Conservation (phyloP, 371 early-diverging fungal genomes). For the Mucor lusitanicus region DNA sequence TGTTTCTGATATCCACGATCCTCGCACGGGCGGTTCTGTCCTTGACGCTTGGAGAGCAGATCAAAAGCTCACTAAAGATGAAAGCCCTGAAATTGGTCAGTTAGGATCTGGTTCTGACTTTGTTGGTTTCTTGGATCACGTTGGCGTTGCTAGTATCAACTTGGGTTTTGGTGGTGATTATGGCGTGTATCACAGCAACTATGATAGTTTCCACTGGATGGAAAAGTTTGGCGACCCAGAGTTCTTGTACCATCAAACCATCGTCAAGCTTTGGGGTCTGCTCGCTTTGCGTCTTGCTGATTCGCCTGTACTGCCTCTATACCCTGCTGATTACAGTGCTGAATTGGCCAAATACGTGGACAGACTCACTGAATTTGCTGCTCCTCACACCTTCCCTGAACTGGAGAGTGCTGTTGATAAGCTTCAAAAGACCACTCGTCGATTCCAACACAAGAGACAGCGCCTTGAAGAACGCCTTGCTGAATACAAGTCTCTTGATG, state of each 20-base stretch:
- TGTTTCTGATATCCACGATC: constrained; percentile 51
- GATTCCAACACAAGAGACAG: constrained; percentile 12
- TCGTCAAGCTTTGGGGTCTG: constrained; percentile 44
- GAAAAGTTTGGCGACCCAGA: constrained; percentile 64
- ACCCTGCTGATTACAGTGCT: constrained; percentile 39
- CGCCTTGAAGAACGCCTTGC: constrained; percentile 9
- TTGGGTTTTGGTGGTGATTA: constrained; percentile 52
- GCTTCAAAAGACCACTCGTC: neutral
- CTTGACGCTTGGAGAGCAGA: constrained; percentile 56
- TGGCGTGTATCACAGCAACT: constrained; percentile 70
- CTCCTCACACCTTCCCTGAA: constrained; percentile 10
- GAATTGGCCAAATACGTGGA: constrained; percentile 14
- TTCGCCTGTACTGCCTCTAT: constrained; percentile 40
- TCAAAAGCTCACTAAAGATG: constrained; percentile 2
- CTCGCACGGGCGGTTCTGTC: constrained; percentile 45
- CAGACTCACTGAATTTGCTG: neutral
- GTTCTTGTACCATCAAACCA: constrained; percentile 58
- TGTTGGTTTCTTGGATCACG: constrained; percentile 62
- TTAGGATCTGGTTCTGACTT: constrained; percentile 66
- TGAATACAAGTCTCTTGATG: constrained; percentile 3
- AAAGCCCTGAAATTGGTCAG: constrained; percentile 23
- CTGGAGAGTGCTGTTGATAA: constrained; percentile 10
- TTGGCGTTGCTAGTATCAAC: constrained; percentile 59
- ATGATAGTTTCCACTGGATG: constrained; percentile 66
- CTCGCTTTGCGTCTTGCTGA: constrained; percentile 40